phyloP scores from a whole-genome alignment of 208 protist species.

The Leishmania braziliensis region DNA sequence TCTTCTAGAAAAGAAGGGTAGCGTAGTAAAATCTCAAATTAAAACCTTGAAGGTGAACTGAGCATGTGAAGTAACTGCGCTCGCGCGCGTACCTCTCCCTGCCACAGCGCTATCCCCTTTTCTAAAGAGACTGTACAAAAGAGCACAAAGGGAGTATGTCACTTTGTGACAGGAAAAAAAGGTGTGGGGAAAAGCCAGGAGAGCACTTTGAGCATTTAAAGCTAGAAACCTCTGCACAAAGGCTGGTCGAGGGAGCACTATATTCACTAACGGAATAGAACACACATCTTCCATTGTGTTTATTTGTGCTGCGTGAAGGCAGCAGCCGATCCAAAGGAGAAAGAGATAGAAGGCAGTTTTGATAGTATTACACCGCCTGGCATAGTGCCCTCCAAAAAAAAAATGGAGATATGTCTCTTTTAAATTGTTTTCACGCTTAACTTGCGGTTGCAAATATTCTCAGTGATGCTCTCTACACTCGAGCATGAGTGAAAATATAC shows the following conservation, averaged over 20 bases:
- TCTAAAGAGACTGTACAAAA: neutral
- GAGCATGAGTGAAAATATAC: neutral
- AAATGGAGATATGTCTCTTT: neutral
- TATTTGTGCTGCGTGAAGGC: neutral
- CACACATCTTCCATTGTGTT: neutral
- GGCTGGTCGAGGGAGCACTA: neutral
- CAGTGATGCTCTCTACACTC: too few species aligned
- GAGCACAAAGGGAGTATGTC: conserved; percentile 10
- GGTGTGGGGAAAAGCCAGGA: conserved; percentile 10
- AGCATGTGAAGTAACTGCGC: neutral
- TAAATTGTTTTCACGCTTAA: neutral
- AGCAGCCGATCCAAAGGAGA: neutral
- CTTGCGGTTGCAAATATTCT: neutral
- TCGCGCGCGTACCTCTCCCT: neutral
- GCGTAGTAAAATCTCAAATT: neutral
- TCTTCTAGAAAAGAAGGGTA: neutral
- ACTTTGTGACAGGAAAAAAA: neutral
- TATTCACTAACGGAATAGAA: neutral
- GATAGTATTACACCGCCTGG: neutral
- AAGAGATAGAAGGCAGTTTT: neutral
- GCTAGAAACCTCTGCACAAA: neutral
- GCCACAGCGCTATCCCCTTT: neutral
- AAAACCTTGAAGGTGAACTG: neutral
- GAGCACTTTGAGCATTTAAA: neutral
- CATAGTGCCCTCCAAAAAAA: neutral